A percentile compares a stretch with the other conserved stretches of the same genome.
Evolutionary conservation across 2,329 filamentous ascomycete genomes (phyloP).

Genomic region (Lasiodiplodia theobromae): DNA sequence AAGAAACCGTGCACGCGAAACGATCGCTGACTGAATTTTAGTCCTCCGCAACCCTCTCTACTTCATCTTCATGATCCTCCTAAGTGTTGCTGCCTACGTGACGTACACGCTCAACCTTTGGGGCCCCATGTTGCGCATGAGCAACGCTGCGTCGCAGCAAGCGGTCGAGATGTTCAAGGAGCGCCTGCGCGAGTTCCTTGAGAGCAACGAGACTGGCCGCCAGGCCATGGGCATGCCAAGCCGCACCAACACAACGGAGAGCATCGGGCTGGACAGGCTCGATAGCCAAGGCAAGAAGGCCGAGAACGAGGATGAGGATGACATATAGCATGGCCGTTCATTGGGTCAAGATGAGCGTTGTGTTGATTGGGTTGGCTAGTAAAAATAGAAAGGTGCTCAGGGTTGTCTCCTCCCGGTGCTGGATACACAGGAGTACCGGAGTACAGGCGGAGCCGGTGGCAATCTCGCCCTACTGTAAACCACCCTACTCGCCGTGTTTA

Average conservation of each 20-base stretch:
- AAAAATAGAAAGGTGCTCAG: conserved; percentile 50
- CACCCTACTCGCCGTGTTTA: conserved; percentile 11
- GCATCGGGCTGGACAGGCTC: conserved; percentile 23
- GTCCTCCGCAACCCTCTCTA: conserved; percentile 93
- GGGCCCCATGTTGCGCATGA: conserved; percentile 95
- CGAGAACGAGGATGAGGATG: conserved; percentile 22
- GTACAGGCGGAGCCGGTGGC: conserved; percentile 38
- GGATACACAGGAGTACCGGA: conserved; percentile 55
- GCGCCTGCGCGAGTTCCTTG: conserved; percentile 86
- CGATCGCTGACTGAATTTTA: conserved; percentile 47
- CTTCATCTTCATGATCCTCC: conserved; percentile 84
- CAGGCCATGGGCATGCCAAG: conserved; percentile 77
- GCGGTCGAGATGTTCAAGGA: conserved; percentile 92
- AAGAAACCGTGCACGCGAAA: neutral
- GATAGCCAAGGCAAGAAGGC: conserved; percentile 26
- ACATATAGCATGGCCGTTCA: conserved; percentile 14
- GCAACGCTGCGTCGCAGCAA: conserved; percentile 84
- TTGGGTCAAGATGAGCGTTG: neutral
- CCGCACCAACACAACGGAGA: conserved; percentile 3
- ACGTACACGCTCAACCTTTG: conserved; percentile 95
- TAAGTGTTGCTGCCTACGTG: conserved; percentile 79
- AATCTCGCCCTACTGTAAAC: neutral
- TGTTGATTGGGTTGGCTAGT: conserved; percentile 13
- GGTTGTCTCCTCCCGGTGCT: neutral
- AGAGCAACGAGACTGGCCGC: conserved; percentile 82